Base-by-base conservation (phyloP, 352 stramenopile species). In the Plasmopara viticola region DNA sequence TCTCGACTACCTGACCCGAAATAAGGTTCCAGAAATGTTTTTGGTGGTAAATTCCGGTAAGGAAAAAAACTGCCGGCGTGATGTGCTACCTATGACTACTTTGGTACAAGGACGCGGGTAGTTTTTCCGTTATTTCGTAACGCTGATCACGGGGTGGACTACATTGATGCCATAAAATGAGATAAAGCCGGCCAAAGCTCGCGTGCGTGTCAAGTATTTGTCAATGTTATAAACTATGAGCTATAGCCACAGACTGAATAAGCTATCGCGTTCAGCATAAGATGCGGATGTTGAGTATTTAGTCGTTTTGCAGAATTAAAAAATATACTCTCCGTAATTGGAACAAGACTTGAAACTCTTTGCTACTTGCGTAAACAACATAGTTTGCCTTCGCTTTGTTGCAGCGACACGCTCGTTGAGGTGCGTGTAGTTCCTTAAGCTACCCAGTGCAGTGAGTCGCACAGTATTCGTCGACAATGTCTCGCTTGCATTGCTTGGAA, bases 171-270 rank as follows among this genome's bases (percentile, higher is more conserved):
- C 13, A 56, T 15, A 2, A 44, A 37, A 42, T 38, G 35, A 68
- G 56, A 64, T 52, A 64, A 48, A 68, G 56, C 60, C 60, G 43
- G 60, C 50, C 37, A 10, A 15, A 20, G 13, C 42, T 15, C 15
- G 10, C 40, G 15, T 28, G 40, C 33, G 40, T 38, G 35, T 40
- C 48, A 52, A 34, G 37, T 40, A 12, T 58, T 51, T 48, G 29
- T 48, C 51, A 48, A 51, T 55, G 58, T 42, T 15, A 18, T 13
- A 25, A 40, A 14, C n/a, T 35, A 35, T 4, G 38, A 35, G 51
- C 46, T 25, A 25, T 25, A 25, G 20, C 20, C 45, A 50, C 42
- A 30, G 42, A 52, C 47, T 48, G 51, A 64, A 66, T 58, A 66
- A 58, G 53, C 54, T 25, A 25, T 25, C 20, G 20, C 20, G 20